Percentiles rank a stretch among this genome's conserved stretches.
Evolutionary conservation across 495 filamentous ascomycete genomes (phyloP).

Genomic region (Bacidia gigantensis): DNA sequence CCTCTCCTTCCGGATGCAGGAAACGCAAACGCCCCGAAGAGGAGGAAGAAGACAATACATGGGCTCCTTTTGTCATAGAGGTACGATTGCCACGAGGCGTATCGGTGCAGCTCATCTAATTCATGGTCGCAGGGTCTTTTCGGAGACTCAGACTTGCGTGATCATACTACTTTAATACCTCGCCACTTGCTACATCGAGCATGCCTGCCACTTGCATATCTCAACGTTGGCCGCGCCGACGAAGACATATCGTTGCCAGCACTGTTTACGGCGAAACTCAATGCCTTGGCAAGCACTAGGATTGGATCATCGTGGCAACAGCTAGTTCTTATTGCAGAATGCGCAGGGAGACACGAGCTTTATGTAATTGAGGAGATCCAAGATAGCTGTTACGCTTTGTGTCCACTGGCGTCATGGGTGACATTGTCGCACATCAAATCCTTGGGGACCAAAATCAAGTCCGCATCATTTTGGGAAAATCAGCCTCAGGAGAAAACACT

Average conservation of each 20-base stretch:
- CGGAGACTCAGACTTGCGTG: not conserved
- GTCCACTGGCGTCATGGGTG: slow-evolving; percentile 54
- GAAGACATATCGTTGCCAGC: not conserved
- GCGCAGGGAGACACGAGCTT: slow-evolving; percentile 21
- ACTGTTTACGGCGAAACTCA: slow-evolving; percentile 13
- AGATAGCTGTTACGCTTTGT: slow-evolving; percentile 42
- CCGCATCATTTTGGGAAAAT: too few species aligned
- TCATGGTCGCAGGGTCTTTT: not conserved
- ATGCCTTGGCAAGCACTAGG: slow-evolving; percentile 3
- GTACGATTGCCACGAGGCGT: not conserved
- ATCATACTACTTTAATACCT: slow-evolving; percentile 6
- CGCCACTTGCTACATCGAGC: slow-evolving; percentile 10
- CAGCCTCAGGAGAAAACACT: not conserved
- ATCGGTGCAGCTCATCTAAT: not conserved
- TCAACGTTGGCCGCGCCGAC: slow-evolving; percentile 2
- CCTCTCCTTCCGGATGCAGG: too few species aligned
- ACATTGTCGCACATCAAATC: slow-evolving; percentile 21
- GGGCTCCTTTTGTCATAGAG: slow-evolving; percentile 13
- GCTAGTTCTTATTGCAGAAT: slow-evolving; percentile 50
- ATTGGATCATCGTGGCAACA: slow-evolving; percentile 1
- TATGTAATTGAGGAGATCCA: not conserved
- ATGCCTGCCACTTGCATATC: slow-evolving; percentile 14
- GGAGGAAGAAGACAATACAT: not conserved
- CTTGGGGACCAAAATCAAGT: not conserved
- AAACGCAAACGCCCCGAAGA: slow-evolving; percentile 15